Base-by-base conservation (phyloP, 345 rosid species). In the Boechera divaricarpa region DNA sequence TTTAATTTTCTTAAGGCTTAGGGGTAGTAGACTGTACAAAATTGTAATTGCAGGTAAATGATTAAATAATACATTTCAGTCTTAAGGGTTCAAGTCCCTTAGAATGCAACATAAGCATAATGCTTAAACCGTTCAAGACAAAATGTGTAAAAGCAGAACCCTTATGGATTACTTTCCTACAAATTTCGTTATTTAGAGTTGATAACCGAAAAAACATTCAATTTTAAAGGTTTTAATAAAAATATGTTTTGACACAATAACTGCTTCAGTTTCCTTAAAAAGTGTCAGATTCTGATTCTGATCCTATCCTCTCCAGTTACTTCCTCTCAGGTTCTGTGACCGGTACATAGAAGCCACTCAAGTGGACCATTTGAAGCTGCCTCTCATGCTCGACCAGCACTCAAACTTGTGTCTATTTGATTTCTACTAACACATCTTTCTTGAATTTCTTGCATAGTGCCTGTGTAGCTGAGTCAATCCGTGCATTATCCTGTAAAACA, bases 361-460 rank as follows among this genome's bases (percentile, higher is more conserved):
- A 53, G 51, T 48, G 36, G 13, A 57, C 49, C 73, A 29, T 8
- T 41, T 35, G 31, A 63, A 77, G 61, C 76, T 38, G 44, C 7
- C 36, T 77, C 72, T 70, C 54, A 62, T 7, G 31, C 75, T 53
- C 21, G 13, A 62, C 64, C 26, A 11, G 45, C 56, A 28, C 55
- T 52, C 31, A 47, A 42, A 29, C 10, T 57, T 77, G 73, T 21
- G 66, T 18, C 81, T 76, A 82, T 47, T 69, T 60, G 59, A 75
- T 26, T 62, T 87, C 88, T 8, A 83, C 71, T 47, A 93, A 83
- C 35, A 84, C 81, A 49, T 80, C 85, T 0, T 76, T 82, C 57
- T 78, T 85, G 77, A 86, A 83, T 77, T 85, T 89, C 77, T 89
- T 88, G 85, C 69, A 6, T 67, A 93, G 77, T 10, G 86, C 87